Base-by-base conservation (phyloP, 495 filamentous ascomycete species). In the Aspergillus steynii region DNA sequence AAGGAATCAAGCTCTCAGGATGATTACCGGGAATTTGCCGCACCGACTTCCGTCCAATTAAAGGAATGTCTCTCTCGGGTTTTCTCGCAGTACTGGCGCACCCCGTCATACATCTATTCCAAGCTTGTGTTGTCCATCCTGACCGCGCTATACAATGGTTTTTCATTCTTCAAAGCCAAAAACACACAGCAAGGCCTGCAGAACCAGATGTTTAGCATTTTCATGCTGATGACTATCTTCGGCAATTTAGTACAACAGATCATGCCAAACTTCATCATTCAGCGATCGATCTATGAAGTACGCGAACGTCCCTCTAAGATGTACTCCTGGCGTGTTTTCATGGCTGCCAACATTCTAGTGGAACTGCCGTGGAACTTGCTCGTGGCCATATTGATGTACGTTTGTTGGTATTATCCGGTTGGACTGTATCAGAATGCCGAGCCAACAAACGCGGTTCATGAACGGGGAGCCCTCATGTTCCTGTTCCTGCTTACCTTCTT, bases 161-260 rank as follows among this genome's bases (percentile, higher is more conserved):
- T 96, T 75, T 89, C 89, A 59, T 93, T 96, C 76, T 91, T 83
- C 82, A 80, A 85, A 26, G 81, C 88, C 0, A 74, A 80, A 47
- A 89, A 86, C 70, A 81, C 82, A 1, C 75, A 86, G 8, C 89
- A 93, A 68, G 91, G 90, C 52, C 82, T 95, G 6, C 89, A 92
- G 66, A 93, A 93, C 68, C 89, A 92, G 68, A 86, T 93, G 72
- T 94, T 93, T 66, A 76, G 84, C 66, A 86, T 95, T 70, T 94
- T 96, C 80, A 85, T 92, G 78, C 74, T 96, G 10, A 74, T 91
- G 55, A 90, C 84, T 5, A 82, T 95, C 48, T 89, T 92, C 69
- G 83, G 83, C 60, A 85, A 89, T 61, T 77, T 92, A 27, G 82
- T 86, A 12, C 83, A 90, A 63, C 91, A 93, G 63, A 76, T 89